Conservation (phyloP, 176 grass and related monocot species). For the Oryza meridionalis region DNA sequence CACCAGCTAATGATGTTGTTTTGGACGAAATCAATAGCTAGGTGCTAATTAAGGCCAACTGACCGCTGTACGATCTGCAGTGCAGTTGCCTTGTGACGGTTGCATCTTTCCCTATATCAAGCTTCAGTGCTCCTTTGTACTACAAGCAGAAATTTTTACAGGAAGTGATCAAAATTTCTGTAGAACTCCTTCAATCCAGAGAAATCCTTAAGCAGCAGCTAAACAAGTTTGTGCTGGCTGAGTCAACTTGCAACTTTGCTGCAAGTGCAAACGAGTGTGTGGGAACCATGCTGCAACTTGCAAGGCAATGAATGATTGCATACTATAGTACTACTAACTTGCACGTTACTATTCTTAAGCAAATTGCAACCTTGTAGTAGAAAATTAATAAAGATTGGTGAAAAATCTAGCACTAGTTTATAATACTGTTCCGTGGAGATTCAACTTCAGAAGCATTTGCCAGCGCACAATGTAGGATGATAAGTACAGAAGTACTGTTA, state of each 20-base stretch:
- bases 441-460: neutral
- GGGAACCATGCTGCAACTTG: neutral
- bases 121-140: neutral
- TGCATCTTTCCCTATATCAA: neutral
- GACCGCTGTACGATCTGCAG: neutral
- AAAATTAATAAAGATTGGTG: neutral
- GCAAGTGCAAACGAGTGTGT: neutral
- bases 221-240: neutral
- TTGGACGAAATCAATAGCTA: neutral
- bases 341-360: neutral
- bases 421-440: neutral
- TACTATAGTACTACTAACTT: neutral
- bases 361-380: neutral
- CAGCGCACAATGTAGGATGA: neutral
- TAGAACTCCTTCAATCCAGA: neutral
- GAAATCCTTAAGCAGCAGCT: neutral
- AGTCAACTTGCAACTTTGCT: neutral
- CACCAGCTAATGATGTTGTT: neutral
- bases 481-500: neutral
- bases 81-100: neutral
- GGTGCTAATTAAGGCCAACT: neutral
- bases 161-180: neutral
- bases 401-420: neutral
- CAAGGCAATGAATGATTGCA: neutral
- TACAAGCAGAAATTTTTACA: neutral